Base-by-base conservation (phyloP, 2,329 filamentous ascomycete genomes). In the Colletotrichum scovillei region DNA sequence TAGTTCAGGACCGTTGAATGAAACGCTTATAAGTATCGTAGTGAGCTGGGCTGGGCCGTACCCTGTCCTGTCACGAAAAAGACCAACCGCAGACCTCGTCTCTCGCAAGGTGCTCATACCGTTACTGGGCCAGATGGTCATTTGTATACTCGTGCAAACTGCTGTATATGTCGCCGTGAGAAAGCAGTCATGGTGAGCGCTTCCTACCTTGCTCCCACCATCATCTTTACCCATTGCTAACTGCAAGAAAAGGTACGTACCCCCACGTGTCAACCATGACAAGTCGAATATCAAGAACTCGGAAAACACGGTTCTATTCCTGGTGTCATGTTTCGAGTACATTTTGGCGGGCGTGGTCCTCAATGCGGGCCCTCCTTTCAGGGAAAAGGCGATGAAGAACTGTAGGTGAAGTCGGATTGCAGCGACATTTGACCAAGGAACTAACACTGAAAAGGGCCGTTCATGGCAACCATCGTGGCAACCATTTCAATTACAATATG, bases 21-120 rank as follows among this genome's bases (percentile, higher is more conserved):
- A 28, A 38, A 38, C 9, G n/a, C 56, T 71, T 22, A 72, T 46
- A 12, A 26, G 6, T 26, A 16, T 67, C 65, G 60, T 65, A 92
- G 90, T 99, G 97, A 95, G 97, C 77, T 98, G 97, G 97, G 95
- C 94, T 28, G 95, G 94, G 6, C 93, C 97, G 1, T 95, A 93
- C 79, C 91, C 92, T 2, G 86, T 89, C 49, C 89, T 99, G 16
- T 93, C 91, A 77, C 91, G 89, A 71, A 99, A 98, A 82, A 89
- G 95, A 46, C 97, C 97, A 4, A 98, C 95, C 0, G 95, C 97
- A 19, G 94, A 96, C 78, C 89, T 99, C 5, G 96, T 99, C 1
- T 97, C 94, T 1, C 90, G 95, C 67, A 99, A 99, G 82, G 94
- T 99, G 2, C 87, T 99, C 60, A 94, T 92, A 0, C 96, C 97